Evolutionary conservation across 106 monocot genomes (phyloP).

Genomic region (Dioscorea alata): DNA sequence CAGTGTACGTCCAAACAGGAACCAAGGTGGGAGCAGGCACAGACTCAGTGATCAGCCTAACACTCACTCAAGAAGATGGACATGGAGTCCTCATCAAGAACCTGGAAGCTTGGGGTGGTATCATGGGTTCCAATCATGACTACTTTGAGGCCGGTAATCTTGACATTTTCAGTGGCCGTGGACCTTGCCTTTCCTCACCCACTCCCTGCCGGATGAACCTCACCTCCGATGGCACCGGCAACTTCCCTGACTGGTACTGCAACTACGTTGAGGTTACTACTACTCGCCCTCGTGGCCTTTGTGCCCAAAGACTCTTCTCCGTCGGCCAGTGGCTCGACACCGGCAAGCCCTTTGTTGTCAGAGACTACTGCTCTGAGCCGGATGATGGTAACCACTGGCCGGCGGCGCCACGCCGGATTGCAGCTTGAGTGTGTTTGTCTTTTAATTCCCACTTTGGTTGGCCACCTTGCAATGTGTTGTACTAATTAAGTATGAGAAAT

Average conservation of each 20-base stretch:
- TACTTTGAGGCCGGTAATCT: slow-evolving; percentile 92
- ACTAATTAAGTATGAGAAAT: too few species aligned
- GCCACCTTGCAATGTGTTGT: too few species aligned
- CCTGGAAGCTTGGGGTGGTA: slow-evolving; percentile 65
- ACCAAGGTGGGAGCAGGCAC: too few species aligned
- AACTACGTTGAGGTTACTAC: slow-evolving; percentile 89
- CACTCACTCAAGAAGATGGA: too few species aligned
- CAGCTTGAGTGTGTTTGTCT: too few species aligned
- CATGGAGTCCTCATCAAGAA: slow-evolving; percentile 25
- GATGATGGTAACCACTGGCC: too few species aligned
- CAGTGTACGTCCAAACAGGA: too few species aligned
- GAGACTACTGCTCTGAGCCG: slow-evolving; percentile 32
- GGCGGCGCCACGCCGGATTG: too few species aligned
- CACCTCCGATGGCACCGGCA: slow-evolving; percentile 66
- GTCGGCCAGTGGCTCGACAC: slow-evolving; percentile 86
- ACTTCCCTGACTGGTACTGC: slow-evolving; percentile 88
- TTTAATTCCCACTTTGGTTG: too few species aligned
- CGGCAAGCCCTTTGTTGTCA: slow-evolving; percentile 42
- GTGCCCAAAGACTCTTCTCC: slow-evolving; percentile 54
- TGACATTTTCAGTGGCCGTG: slow-evolving; percentile 75
- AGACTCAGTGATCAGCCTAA: too few species aligned
- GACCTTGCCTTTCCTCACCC: slow-evolving; percentile 48
- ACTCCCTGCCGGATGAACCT: slow-evolving; percentile 65
- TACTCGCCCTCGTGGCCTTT: slow-evolving; percentile 66
- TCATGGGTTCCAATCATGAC: slow-evolving; percentile 61